These are phyloP conservation scores for Monilinia aucupariae DNA, from an alignment of 2,329 filamentous ascomycete species.

Conservation along the genomic window DNA sequence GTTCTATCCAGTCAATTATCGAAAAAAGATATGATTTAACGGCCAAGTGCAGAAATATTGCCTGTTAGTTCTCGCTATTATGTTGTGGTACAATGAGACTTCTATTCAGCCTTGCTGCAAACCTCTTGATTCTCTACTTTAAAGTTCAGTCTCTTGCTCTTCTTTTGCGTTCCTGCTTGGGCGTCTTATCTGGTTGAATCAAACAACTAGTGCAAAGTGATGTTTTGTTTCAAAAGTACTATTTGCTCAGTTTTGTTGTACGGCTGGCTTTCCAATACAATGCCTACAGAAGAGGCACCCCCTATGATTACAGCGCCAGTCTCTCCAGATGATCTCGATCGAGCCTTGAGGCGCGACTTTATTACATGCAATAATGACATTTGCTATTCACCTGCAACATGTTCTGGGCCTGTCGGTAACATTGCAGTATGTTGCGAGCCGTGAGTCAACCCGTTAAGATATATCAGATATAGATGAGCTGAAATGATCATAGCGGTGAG, in stretches of 20 bases:
- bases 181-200: not conserved
- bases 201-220: not conserved
- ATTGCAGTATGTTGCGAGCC: not conserved
- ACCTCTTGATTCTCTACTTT: not conserved
- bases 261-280: not conserved
- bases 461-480: not conserved
- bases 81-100: not conserved
- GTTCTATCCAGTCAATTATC: not conserved
- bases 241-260: not conserved
- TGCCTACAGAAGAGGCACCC: not conserved
- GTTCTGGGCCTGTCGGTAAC: not conserved
- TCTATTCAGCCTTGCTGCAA: not conserved
- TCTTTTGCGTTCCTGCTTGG: not conserved
- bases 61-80: not conserved
- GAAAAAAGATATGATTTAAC: not conserved
- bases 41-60: not conserved
- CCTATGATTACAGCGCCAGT: not conserved
- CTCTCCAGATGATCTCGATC: not conserved
- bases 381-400: not conserved
- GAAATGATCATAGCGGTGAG: not conserved
- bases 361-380: not conserved
- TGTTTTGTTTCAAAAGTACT: not conserved
- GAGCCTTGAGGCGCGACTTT: not conserved
- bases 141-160: too few species aligned
- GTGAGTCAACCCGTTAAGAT: not conserved